Evolutionary conservation across 305 asterid species (phyloP), one percentile per base, ranked within the genome.

Genomic region (Plantago lanceolata): DNA sequence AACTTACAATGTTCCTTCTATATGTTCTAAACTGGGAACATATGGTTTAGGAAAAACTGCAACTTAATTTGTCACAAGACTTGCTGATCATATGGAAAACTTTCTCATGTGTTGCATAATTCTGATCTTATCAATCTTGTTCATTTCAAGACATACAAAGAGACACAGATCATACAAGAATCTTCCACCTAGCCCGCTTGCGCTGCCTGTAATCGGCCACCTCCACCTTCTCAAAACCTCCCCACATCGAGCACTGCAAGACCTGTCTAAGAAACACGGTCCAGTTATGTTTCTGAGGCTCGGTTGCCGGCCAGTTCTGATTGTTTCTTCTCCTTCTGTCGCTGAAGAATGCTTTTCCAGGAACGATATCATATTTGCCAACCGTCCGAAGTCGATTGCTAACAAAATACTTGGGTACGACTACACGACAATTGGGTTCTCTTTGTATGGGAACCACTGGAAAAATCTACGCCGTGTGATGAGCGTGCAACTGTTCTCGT

Each of bases 381-480:
- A 83, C 69, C 61, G 86, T 19, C 89, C 86, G 0, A 13, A 50
- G 4, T 68, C 84, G 14, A 56, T 71, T 7, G 83, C 83, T 24
- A 69, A 66, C 44, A 59, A 71, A 28, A 77, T 76, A 48, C 79
- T 84, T 1, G 79, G 83, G n/a, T 76, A 84, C 54, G 54, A 79
- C 60, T 67, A 47, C 73, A 75, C 83, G 61, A 77, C 86, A 21
- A 53, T 83, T 6, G 85, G 85, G 7, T 76, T 71, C 49, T 47
- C 87, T 0, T 75, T 82, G 8, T 75, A 76, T 2, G 81, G 85
- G 0, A 67, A 63, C 15, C 90, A 73, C 21, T 81, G 80, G 82
- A 76, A 75, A 61, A 81, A 77, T 17, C 83, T 76, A 37, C 84
- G 83, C 6, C 81, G 82, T 11, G 21, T 81, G 14, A 59, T 77